phyloP scores from a whole-genome alignment of 768 basidiomycete species.

The Dentipellis sp. region DNA sequence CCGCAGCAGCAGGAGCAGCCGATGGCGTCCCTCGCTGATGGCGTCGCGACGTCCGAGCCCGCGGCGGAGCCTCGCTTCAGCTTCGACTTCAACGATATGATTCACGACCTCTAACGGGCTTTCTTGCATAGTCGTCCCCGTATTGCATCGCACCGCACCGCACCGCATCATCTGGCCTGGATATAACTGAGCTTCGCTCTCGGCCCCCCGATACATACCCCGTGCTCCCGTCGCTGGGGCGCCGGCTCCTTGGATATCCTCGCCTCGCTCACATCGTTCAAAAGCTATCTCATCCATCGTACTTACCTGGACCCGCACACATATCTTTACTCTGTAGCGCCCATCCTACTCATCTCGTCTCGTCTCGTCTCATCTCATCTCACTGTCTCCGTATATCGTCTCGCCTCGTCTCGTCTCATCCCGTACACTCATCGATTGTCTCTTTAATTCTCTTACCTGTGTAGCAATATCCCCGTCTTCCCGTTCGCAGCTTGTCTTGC shows the following conservation, averaged over 20 bases:
- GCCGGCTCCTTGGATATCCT: no score
- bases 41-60: no score
- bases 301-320: background rate
- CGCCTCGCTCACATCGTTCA: no score
- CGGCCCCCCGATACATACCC: background rate
- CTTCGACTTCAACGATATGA: constrained; percentile 13
- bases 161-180: background rate
- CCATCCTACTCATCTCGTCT: background rate
- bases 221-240: no score
- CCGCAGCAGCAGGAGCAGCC: no score
- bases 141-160: no score
- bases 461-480: constrained; percentile 7
- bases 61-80: background rate
- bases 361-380: background rate
- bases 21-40: no score
- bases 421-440: background rate
- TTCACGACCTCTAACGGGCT: constrained; percentile 4
- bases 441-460: constrained; percentile 1
- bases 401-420: constrained; percentile 2
- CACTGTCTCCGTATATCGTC: background rate
- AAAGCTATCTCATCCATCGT: background rate
- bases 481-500: background rate
- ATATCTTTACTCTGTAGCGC: background rate
- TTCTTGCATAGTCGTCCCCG: no score
- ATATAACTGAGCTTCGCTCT: constrained; percentile 3